Evolutionary conservation across 1,284 basidiomycete genomes (phyloP).

Genomic region (Sanguinoderma infundibulare): DNA sequence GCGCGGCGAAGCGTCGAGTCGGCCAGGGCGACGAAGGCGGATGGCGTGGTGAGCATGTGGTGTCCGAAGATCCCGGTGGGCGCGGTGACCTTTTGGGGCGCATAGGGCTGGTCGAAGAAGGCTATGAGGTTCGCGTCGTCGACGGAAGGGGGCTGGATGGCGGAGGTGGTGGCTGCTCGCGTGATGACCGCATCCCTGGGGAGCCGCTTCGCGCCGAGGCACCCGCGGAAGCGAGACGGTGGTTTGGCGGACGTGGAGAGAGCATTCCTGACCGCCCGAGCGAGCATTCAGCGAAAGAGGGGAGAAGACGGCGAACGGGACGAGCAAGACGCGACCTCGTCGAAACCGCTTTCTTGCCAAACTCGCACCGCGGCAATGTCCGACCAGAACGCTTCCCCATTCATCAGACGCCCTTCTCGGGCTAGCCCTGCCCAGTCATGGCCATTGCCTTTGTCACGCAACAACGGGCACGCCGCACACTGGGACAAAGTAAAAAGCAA

Average conservation of each 20-base stretch:
- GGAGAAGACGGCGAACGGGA: constrained; percentile 17
- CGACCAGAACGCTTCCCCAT: constrained; percentile 3
- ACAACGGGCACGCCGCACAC: neutral
- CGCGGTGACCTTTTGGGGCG: constrained; percentile 40
- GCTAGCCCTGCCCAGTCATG: constrained; percentile 6
- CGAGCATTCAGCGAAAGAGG: constrained; percentile 52
- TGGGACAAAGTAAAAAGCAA: neutral
- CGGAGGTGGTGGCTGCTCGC: constrained; percentile 39
- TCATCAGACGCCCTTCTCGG: neutral
- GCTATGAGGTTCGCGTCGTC: constrained; percentile 68
- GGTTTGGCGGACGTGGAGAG: constrained; percentile 42
- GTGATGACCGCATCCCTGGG: constrained; percentile 15
- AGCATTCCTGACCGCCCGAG: constrained; percentile 48
- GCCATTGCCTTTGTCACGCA: constrained; percentile 8
- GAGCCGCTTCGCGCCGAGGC: constrained; percentile 38
- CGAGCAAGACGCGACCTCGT: neutral
- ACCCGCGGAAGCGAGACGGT: constrained; percentile 50
- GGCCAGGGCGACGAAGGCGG: constrained; percentile 65
- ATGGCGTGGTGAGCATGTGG: constrained; percentile 60
- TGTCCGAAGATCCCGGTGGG: constrained; percentile 80
- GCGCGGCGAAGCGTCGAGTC: constrained; percentile 77
- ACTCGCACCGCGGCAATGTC: constrained; percentile 12
- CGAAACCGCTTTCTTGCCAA: constrained; percentile 1
- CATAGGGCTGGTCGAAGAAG: constrained; percentile 71
- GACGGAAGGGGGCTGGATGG: constrained; percentile 54